These are phyloP conservation scores for Cubamyces sp. DNA, from an alignment of 768 basidiomycete genomes.

Conservation along the genomic window DNA sequence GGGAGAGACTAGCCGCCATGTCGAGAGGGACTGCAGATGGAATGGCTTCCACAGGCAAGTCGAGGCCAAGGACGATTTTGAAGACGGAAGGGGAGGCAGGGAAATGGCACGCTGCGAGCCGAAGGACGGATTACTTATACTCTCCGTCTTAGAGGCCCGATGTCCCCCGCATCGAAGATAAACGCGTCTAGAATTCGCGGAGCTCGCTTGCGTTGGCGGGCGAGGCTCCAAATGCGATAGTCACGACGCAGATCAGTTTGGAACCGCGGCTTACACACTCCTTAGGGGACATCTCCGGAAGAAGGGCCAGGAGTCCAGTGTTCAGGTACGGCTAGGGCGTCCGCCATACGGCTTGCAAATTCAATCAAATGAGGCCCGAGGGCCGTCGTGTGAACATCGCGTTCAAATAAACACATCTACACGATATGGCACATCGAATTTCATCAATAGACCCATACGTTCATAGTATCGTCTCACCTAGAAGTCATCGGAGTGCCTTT, in stretches of 20 bases:
- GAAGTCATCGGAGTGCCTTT: no score
- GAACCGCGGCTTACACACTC: background rate
- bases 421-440: no score
- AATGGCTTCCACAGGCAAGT: background rate
- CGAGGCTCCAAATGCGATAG: background rate
- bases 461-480: no score
- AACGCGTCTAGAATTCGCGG: slow-evolving; percentile 6
- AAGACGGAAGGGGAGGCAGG: background rate
- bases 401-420: no score
- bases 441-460: no score
- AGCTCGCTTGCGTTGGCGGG: background rate
- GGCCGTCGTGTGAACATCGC: no score
- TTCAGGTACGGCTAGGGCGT: background rate
- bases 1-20: background rate
- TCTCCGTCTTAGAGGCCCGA: background rate
- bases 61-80: no score
- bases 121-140: slow-evolving; percentile 7
- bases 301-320: background rate
- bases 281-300: background rate
- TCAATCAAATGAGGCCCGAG: no score
- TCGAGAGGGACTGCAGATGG: background rate
- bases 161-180: background rate
- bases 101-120: background rate
- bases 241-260: background rate
- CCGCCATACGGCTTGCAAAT: no score